Evolutionary conservation across 768 basidiomycete species (phyloP).

Genomic region (Lanmaoa pseudosensibilis): DNA sequence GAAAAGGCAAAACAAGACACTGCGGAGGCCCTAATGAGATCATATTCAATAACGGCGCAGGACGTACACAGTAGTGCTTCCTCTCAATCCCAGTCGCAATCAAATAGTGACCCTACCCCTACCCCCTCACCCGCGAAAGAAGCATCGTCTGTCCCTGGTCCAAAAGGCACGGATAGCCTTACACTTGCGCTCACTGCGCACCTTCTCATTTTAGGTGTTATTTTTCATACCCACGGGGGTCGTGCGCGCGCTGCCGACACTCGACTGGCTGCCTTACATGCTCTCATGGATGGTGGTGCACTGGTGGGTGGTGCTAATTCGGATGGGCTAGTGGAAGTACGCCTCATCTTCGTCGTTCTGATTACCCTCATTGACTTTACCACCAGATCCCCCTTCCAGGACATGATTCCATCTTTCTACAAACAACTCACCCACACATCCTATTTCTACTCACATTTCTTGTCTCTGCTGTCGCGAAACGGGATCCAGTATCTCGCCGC

Average conservation of each 20-base stretch:
- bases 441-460: conserved; percentile 67
- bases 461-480: conserved; percentile 62
- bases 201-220: conserved; percentile 58
- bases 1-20: conserved; percentile 14
- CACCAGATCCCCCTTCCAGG: conserved; percentile 32
- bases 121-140: conserved; percentile 2
- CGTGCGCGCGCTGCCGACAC: conserved; percentile 45
- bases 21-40: conserved; percentile 24
- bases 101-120: neutral
- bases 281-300: conserved; percentile 62
- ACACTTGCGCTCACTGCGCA: conserved; percentile 52
- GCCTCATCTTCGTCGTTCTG: conserved; percentile 21
- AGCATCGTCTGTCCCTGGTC: conserved; percentile 2
- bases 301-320: conserved; percentile 36
- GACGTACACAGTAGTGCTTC: conserved; percentile 27
- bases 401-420: conserved; percentile 50
- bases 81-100: conserved; percentile 26
- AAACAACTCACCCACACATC: conserved; percentile 66
- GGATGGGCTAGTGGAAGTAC: conserved; percentile 42
- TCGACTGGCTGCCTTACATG: conserved; percentile 59
- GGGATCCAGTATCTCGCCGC: conserved; percentile 70
- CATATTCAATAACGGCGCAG: conserved; percentile 30
- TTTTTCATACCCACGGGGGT: conserved; percentile 63
- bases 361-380: neutral
- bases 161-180: conserved; percentile 31